Evolutionary conservation across 768 basidiomycete species (phyloP).

Genomic region (Multifurca ochricompacta): DNA sequence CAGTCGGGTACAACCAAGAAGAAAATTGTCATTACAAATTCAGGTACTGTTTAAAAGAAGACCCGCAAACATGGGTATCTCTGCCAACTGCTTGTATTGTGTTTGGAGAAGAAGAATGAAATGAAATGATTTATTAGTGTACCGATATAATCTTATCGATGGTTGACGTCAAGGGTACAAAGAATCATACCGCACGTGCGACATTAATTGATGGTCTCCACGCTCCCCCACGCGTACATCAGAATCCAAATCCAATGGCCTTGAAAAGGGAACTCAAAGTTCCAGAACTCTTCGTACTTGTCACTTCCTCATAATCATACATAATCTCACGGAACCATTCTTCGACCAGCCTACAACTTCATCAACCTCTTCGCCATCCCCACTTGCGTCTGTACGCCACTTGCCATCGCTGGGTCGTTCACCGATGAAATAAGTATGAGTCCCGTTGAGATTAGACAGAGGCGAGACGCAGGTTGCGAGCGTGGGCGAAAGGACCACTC

Average conservation of each 20-base stretch:
- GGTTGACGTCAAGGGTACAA: constrained; percentile 8
- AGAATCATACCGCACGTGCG: background rate
- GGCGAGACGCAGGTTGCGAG: background rate
- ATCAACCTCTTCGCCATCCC: constrained; percentile 15
- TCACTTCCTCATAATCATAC: constrained; percentile 9
- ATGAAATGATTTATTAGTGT: constrained; percentile 8
- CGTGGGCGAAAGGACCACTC: constrained; percentile 5
- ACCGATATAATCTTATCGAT: constrained; percentile 16
- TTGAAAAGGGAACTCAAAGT: constrained; percentile 5
- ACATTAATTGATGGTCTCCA: too few relatives aligned
- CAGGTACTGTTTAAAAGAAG: constrained; percentile 39
- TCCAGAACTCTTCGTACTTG: background rate
- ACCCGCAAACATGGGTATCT: background rate
- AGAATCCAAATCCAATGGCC: constrained; percentile 8
- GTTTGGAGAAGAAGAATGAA: constrained; percentile 2
- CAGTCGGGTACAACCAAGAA: constrained; percentile 34
- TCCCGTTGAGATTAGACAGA: constrained; percentile 8
- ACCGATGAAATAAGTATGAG: constrained; percentile 15
- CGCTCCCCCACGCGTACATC: too few relatives aligned
- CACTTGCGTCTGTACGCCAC: constrained; percentile 6
- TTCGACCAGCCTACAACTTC: constrained; percentile 3
- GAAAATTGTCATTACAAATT: constrained; percentile 45
- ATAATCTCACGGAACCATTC: constrained; percentile 13
- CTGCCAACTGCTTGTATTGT: constrained; percentile 2
- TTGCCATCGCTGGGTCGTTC: constrained; percentile 7